phyloP scores from a whole-genome alignment of 1,284 basidiomycete genomes.

The Puccinia polysora region DNA sequence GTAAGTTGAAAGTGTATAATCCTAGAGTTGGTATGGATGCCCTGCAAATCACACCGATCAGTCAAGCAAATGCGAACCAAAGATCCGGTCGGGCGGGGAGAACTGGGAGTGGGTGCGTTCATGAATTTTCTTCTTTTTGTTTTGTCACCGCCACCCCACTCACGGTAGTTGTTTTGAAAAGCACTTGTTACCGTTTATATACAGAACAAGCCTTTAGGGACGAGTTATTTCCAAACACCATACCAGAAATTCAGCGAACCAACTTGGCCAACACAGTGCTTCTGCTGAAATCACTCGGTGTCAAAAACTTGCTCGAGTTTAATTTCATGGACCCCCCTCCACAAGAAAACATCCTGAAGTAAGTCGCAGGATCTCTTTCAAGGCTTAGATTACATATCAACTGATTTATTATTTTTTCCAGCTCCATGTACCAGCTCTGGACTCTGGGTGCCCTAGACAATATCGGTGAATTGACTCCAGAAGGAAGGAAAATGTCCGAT shows the following conservation, averaged over 20 bases:
- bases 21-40: slow-evolving; percentile 99
- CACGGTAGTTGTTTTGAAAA: slow-evolving; percentile 10
- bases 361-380: background rate
- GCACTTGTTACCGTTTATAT: slow-evolving; percentile 90
- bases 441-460: slow-evolving; percentile 95
- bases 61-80: slow-evolving; percentile 94
- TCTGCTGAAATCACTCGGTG: slow-evolving; percentile 88
- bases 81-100: slow-evolving; percentile 91
- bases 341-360: slow-evolving; percentile 55
- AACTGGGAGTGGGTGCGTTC: slow-evolving; percentile 66
- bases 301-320: slow-evolving; percentile 86
- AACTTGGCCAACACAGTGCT: slow-evolving; percentile 96
- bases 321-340: slow-evolving; percentile 97
- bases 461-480: slow-evolving; percentile 85
- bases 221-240: slow-evolving; percentile 92
- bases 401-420: slow-evolving; percentile 68
- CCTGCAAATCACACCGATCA: slow-evolving; percentile 93
- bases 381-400: slow-evolving; percentile 56
- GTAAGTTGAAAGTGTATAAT: slow-evolving; percentile 97
- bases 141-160: background rate
- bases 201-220: slow-evolving; percentile 95
- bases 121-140: background rate
- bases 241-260: slow-evolving; percentile 96
- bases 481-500: slow-evolving; percentile 94
- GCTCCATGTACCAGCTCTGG: slow-evolving; percentile 99